Evolutionary conservation across 2,329 filamentous ascomycete species (phyloP).

Genomic region (Sporothrix protearum): DNA sequence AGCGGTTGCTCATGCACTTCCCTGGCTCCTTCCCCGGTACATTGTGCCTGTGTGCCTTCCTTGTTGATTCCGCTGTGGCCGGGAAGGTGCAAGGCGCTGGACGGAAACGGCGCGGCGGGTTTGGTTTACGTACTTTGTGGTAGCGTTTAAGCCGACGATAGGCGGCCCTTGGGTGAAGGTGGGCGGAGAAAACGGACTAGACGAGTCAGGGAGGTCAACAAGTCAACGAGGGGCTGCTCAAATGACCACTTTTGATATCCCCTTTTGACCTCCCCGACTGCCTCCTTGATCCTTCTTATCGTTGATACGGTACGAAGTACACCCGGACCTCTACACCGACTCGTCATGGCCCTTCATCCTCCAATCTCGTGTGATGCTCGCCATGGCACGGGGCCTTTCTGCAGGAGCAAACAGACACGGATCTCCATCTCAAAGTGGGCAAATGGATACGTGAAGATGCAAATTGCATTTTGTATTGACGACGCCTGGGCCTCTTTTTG

Average conservation of each 20-base stretch:
- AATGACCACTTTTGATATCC: conserved; percentile 9
- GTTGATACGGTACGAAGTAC: background rate
- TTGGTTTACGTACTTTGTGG: background rate
- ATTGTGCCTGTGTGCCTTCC: background rate
- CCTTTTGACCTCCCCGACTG: background rate
- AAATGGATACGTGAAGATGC: background rate
- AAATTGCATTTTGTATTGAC: conserved; percentile 13
- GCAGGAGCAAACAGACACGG: background rate
- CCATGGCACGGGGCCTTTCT: background rate
- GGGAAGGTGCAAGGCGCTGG: background rate
- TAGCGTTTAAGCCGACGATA: conserved; percentile 29
- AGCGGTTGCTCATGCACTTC: background rate
- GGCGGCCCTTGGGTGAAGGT: conserved; percentile 21
- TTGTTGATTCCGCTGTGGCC: background rate
- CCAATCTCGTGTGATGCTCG: background rate
- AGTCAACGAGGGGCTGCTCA: conserved; percentile 3
- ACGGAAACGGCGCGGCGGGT: background rate
- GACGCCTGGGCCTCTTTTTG: conserved; percentile 13
- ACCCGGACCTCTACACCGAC: background rate
- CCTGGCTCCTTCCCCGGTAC: background rate
- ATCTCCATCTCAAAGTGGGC: background rate
- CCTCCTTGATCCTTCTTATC: background rate
- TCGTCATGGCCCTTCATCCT: conserved; percentile 1
- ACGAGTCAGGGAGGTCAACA: background rate
- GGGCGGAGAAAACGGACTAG: background rate